Evolutionary conservation across 305 asterid genomes (phyloP).

Genomic region (Fraxinus baroniana): DNA sequence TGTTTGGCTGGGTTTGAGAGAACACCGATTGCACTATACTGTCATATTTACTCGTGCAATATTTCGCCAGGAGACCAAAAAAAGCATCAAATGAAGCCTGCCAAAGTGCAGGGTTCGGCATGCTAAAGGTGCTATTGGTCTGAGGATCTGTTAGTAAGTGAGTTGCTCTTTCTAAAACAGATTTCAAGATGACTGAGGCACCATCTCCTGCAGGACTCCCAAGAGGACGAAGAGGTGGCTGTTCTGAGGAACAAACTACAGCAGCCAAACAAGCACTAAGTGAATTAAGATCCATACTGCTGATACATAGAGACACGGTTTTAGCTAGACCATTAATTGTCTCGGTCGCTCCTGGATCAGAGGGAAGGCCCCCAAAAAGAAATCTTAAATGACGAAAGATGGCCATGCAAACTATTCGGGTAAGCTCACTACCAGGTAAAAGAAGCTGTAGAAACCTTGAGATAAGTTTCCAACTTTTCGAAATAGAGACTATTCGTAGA

Average conservation of each 20-base stretch:
- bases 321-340: slow-evolving; percentile 57
- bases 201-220: slow-evolving; percentile 92
- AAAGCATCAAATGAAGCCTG: slow-evolving; percentile 94
- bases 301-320: slow-evolving; percentile 52
- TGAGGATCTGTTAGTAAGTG: slow-evolving; percentile 58
- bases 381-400: slow-evolving; percentile 79
- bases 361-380: slow-evolving; percentile 72
- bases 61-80: slow-evolving; percentile 74
- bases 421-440: slow-evolving; percentile 74
- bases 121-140: slow-evolving; percentile 48
- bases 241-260: slow-evolving; percentile 90
- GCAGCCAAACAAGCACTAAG: slow-evolving; percentile 96
- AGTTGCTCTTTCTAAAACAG: slow-evolving; percentile 86
- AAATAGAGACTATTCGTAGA: slow-evolving; percentile 69
- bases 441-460: slow-evolving; percentile 81
- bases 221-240: slow-evolving; percentile 93
- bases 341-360: slow-evolving; percentile 59
- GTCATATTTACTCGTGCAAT: slow-evolving; percentile 74
- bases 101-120: slow-evolving; percentile 81
- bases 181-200: slow-evolving; percentile 72
- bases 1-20: slow-evolving; percentile 41
- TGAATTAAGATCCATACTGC: slow-evolving; percentile 85
- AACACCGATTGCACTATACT: slow-evolving; percentile 58
- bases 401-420: slow-evolving; percentile 95
- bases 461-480: slow-evolving; percentile 87